A percentile compares a stretch with the other conserved stretches of the same genome.
These are phyloP conservation scores for Salix suchowensis DNA, from an alignment of 345 rosid species.

Conservation along the genomic window DNA sequence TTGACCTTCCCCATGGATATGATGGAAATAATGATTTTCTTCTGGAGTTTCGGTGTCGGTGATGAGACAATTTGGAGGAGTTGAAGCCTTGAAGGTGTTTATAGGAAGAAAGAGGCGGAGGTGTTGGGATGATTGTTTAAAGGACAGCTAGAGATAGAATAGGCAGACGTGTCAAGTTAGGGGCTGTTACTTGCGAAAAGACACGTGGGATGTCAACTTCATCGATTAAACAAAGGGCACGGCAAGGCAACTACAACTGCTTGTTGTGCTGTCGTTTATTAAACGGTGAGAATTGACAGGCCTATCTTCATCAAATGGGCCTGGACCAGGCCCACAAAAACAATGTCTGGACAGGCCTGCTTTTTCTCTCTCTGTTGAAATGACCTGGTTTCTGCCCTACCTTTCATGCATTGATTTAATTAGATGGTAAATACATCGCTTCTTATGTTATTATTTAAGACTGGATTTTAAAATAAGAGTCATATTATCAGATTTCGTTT, in stretches of 20 bases:
- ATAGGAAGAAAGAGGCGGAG: neutral
- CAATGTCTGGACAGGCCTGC: neutral
- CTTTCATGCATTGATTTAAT: too few relatives aligned
- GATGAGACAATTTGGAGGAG: neutral
- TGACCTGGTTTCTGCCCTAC: neutral
- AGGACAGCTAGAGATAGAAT: neutral
- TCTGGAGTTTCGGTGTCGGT: neutral
- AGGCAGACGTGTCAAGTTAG: neutral
- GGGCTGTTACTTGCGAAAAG: neutral
- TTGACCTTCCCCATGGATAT: conserved; percentile 32
- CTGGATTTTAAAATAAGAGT: too few relatives aligned
- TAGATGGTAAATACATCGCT: too few relatives aligned
- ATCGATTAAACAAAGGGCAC: neutral
- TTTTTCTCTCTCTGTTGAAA: neutral
- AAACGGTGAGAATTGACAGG: neutral
- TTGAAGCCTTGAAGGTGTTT: neutral
- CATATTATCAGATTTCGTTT: too few relatives aligned
- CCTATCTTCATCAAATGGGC: neutral
- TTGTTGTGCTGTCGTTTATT: neutral
- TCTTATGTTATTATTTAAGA: too few relatives aligned
- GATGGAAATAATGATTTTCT: too few relatives aligned
- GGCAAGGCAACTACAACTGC: neutral
- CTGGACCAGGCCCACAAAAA: neutral
- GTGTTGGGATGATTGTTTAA: neutral
- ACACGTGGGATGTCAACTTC: neutral